phyloP scores from a whole-genome alignment of 441 rosid species.

The Isatis lusitanica region DNA sequence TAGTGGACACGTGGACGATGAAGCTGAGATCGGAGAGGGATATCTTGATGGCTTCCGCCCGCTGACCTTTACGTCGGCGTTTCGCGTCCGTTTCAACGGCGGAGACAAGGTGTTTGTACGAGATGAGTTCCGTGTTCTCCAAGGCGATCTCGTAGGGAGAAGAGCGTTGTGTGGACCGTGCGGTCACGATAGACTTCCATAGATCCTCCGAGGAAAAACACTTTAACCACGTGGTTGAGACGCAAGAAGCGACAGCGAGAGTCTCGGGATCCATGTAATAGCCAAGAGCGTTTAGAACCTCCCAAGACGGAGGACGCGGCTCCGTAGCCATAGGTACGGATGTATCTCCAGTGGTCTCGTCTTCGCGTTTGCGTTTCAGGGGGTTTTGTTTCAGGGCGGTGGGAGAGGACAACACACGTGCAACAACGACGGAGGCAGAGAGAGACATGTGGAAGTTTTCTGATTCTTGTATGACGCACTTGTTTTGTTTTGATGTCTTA shows the following conservation, averaged over 20 bases:
- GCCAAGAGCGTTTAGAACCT: slow-evolving; percentile 2
- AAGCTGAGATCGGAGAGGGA: slow-evolving; percentile 22
- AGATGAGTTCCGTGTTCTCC: neutral
- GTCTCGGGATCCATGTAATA: slow-evolving; percentile 19
- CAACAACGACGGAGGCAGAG: neutral
- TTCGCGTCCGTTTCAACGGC: slow-evolving; percentile 6
- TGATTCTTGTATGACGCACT: neutral
- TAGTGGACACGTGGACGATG: neutral
- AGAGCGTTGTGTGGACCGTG: neutral
- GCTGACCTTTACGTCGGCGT: slow-evolving; percentile 18
- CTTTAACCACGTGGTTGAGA: slow-evolving; percentile 25
- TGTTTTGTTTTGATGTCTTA: neutral
- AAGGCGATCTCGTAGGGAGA: neutral
- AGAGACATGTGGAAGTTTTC: neutral
- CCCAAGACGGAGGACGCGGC: slow-evolving; percentile 19
- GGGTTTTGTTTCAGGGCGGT: neutral
- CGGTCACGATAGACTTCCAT: slow-evolving; percentile 10
- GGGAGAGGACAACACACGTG: neutral
- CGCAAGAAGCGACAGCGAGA: slow-evolving; percentile 27
- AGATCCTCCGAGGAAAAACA: slow-evolving; percentile 23
- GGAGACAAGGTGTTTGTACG: slow-evolving; percentile 17
- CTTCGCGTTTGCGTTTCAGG: slow-evolving; percentile 9
- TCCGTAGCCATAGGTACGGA: neutral
- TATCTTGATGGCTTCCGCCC: neutral
- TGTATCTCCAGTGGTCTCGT: slow-evolving; percentile 2